Evolutionary conservation across 2,329 filamentous ascomycete species (phyloP).

Genomic region (Fusarium napiforme): DNA sequence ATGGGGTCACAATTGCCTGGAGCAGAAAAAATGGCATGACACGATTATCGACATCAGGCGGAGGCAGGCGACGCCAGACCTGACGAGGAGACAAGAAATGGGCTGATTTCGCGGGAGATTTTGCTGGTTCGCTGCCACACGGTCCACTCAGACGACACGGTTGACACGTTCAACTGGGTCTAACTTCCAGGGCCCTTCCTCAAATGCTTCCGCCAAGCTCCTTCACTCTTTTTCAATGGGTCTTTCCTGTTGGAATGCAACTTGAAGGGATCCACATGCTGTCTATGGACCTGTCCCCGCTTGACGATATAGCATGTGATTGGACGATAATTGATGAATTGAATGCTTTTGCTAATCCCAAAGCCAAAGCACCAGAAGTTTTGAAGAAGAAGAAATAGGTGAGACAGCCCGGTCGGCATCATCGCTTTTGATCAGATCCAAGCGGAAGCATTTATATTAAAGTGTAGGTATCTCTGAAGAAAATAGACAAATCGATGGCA

Average conservation of each 20-base stretch:
- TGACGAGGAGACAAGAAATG: slow-evolving; percentile 51
- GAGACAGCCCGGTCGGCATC: background rate
- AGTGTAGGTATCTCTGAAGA: background rate
- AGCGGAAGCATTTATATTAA: background rate
- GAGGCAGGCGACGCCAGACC: slow-evolving; percentile 46
- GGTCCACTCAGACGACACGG: slow-evolving; percentile 34
- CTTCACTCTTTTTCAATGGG: slow-evolving; percentile 27
- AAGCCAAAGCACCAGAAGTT: slow-evolving; percentile 3
- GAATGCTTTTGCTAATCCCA: slow-evolving; percentile 23
- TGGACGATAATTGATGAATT: slow-evolving; percentile 28
- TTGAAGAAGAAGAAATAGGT: background rate
- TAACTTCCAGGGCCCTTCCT: slow-evolving; percentile 24
- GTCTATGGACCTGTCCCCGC: slow-evolving; percentile 20
- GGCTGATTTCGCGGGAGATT: slow-evolving; percentile 51
- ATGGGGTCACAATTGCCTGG: slow-evolving; percentile 40
- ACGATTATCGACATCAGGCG: slow-evolving; percentile 47
- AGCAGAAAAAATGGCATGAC: slow-evolving; percentile 50
- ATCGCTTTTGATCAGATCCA: background rate
- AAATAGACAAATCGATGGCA: background rate
- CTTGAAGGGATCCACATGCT: slow-evolving; percentile 29
- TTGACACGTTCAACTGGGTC: slow-evolving; percentile 38
- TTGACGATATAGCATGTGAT: slow-evolving; percentile 16
- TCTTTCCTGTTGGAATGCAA: slow-evolving; percentile 23
- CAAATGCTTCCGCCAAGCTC: slow-evolving; percentile 2
- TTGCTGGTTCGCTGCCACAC: slow-evolving; percentile 42